These are phyloP conservation scores for Coelastrella sp. DNA, from an alignment of 139 green algal species.

Conservation along the genomic window DNA sequence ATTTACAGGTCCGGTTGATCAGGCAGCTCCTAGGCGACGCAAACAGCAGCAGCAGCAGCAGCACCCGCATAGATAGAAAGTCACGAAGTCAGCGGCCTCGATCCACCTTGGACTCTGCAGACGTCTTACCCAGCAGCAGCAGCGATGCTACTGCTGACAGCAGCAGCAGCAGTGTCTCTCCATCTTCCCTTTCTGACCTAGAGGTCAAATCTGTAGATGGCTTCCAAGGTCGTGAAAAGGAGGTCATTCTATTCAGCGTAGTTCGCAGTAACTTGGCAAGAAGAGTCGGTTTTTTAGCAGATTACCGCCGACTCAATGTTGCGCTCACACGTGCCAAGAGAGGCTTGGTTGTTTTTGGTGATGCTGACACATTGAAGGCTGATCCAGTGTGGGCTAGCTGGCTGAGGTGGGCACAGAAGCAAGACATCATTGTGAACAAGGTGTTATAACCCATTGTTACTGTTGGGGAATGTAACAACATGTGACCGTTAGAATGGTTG, in stretches of 20 bases:
- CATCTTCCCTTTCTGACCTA: neutral
- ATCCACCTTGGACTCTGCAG: slow-evolving; percentile 56
- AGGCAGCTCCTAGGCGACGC: neutral
- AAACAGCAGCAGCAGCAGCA: neutral
- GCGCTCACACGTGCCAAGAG: slow-evolving; percentile 84
- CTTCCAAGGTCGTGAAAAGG: slow-evolving; percentile 93
- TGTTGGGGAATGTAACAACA: neutral
- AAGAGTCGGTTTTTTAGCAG: slow-evolving; percentile 88
- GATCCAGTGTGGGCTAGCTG: slow-evolving; percentile 52
- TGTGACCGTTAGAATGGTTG: neutral
- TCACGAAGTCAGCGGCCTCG: too few species aligned
- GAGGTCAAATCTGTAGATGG: slow-evolving; percentile 77
- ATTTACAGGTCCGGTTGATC: neutral
- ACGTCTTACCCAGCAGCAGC: slow-evolving; percentile 57
- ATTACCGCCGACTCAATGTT: slow-evolving; percentile 80
- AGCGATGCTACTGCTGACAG: slow-evolving; percentile 49
- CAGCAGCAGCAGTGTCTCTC: slow-evolving; percentile 7
- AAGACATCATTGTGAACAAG: neutral
- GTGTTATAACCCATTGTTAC: neutral
- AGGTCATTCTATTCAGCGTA: slow-evolving; percentile 90
- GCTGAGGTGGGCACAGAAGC: slow-evolving; percentile 22
- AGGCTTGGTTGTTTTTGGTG: slow-evolving; percentile 83
- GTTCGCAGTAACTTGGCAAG: slow-evolving; percentile 81
- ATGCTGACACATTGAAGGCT: slow-evolving; percentile 77
- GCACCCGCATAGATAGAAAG: neutral